Percentiles rank a stretch among this genome's conserved stretches.
Evolutionary conservation across 139 green algal species (phyloP).

Genomic region (Choricystis sp.): DNA sequence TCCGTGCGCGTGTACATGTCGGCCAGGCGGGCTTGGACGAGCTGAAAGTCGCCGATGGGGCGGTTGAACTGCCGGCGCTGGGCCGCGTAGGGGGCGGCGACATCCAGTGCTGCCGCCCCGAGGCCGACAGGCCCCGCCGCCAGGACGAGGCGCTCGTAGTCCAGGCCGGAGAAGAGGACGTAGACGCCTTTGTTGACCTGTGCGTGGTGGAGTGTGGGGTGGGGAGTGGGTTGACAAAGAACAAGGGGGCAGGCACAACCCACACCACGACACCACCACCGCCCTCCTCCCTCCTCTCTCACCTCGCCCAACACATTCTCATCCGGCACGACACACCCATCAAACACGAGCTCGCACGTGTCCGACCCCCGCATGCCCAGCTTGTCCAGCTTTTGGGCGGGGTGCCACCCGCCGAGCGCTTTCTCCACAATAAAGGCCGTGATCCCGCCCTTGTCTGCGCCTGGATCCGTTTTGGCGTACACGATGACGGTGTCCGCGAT

Average conservation of each 20-base stretch:
- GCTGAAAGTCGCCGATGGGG: constrained; percentile 70
- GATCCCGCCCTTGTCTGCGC: constrained; percentile 59
- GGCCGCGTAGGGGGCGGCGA: constrained; percentile 61
- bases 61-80: constrained; percentile 76
- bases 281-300: constrained; percentile 8
- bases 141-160: constrained; percentile 84
- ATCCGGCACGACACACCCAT: constrained; percentile 66
- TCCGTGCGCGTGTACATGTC: constrained; percentile 74
- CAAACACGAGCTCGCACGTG: constrained; percentile 89
- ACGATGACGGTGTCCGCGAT: constrained; percentile 67
- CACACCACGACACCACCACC: too few relatives aligned
- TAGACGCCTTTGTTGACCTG: constrained; percentile 67
- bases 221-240: too few relatives aligned
- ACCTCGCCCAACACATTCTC: constrained; percentile 76
- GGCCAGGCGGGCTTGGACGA: constrained; percentile 77
- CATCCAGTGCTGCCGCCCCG: constrained; percentile 62
- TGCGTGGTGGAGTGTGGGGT: too few relatives aligned
- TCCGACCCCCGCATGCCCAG: constrained; percentile 84
- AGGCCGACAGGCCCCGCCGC: constrained; percentile 68
- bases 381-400: constrained; percentile 93
- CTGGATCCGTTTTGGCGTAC: constrained; percentile 76
- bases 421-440: constrained; percentile 88
- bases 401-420: constrained; percentile 67
- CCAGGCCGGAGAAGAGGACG: constrained; percentile 77
- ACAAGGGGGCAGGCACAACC: too few relatives aligned